A percentile compares a stretch with the other conserved stretches of the same genome.
phyloP scores from a whole-genome alignment of 805 yeast species.

The Saturnispora quitensis region DNA sequence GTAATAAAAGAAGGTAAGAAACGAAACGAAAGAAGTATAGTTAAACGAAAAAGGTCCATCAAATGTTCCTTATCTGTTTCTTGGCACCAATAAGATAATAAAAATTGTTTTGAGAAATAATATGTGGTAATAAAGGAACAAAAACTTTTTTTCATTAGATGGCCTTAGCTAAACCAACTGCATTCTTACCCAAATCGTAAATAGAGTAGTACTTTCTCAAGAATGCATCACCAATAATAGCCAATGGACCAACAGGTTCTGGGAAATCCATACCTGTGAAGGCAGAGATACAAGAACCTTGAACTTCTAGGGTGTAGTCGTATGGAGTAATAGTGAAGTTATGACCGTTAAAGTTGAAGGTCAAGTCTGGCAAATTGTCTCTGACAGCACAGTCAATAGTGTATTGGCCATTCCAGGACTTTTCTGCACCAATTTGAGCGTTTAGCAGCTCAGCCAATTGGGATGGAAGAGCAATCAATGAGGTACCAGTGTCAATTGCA shows the following conservation, averaged over 20 bases:
- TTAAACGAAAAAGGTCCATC: background rate
- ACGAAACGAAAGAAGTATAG: background rate
- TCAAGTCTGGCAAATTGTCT: constrained; percentile 80
- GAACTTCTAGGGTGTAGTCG: constrained; percentile 89
- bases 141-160: constrained; percentile 26
- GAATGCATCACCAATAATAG: constrained; percentile 96
- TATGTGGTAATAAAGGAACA: background rate
- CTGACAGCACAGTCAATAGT: constrained; percentile 82
- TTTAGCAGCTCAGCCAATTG: constrained; percentile 93
- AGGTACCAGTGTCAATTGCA: constrained; percentile 97
- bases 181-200: constrained; percentile 82
- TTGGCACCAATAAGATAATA: background rate
- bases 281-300: constrained; percentile 93
- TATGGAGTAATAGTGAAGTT: constrained; percentile 84
- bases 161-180: constrained; percentile 90
- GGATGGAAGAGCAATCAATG: constrained; percentile 89
- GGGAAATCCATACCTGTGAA: constrained; percentile 98
- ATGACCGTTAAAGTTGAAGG: constrained; percentile 81
- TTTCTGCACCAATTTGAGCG: constrained; percentile 93
- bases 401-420: constrained; percentile 97
- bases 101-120: background rate
- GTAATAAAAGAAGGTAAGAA: background rate
- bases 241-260: constrained; percentile 91
- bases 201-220: constrained; percentile 90
- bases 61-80: background rate